A percentile compares a stretch with the other conserved stretches of the same genome.
Conservation (phyloP, 192 early-diverging fungal genomes). For the Kappamyces sp. region DNA sequence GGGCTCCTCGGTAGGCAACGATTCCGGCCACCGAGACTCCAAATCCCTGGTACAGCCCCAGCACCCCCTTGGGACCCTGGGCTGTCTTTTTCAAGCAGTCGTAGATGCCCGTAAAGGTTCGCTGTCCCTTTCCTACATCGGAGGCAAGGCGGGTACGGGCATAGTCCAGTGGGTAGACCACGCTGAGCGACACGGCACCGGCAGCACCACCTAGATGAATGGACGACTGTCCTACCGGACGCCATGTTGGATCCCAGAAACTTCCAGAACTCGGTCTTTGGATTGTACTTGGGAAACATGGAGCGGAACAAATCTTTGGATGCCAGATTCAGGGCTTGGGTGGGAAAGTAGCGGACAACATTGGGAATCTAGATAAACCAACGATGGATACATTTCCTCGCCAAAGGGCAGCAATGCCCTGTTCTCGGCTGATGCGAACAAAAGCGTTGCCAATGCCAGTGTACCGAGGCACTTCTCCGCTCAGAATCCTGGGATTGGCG, state of each 20-base stretch:
- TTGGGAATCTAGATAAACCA: slow-evolving; percentile 47
- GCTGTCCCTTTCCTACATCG: slow-evolving; percentile 57
- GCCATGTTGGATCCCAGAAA: slow-evolving; percentile 89
- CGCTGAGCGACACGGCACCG: slow-evolving; percentile 79
- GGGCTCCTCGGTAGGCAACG: slow-evolving; percentile 77
- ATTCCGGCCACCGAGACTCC: slow-evolving; percentile 82
- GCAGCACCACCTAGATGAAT: slow-evolving; percentile 57
- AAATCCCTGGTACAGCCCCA: slow-evolving; percentile 88
- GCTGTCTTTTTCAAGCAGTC: slow-evolving; percentile 73
- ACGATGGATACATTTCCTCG: slow-evolving; percentile 67
- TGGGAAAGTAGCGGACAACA: slow-evolving; percentile 97
- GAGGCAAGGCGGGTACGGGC: slow-evolving; percentile 92
- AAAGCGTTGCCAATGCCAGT: slow-evolving; percentile 90
- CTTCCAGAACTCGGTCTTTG: slow-evolving; percentile 65
- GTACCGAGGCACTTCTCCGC: slow-evolving; percentile 64
- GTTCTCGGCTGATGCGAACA: slow-evolving; percentile 74
- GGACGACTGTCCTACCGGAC: slow-evolving; percentile 45
- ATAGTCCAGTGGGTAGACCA: slow-evolving; percentile 95
- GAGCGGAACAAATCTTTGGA: slow-evolving; percentile 95
- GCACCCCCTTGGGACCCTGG: slow-evolving; percentile 17
- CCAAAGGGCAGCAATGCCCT: slow-evolving; percentile 61
- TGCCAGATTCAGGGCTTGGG: slow-evolving; percentile 94
- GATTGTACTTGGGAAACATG: slow-evolving; percentile 65
- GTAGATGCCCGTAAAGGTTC: slow-evolving; percentile 85
- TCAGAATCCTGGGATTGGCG: slow-evolving; percentile 52